These are phyloP conservation scores for Apiotrichum gracile DNA, from an alignment of 1,284 basidiomycete species.

Conservation along the genomic window DNA sequence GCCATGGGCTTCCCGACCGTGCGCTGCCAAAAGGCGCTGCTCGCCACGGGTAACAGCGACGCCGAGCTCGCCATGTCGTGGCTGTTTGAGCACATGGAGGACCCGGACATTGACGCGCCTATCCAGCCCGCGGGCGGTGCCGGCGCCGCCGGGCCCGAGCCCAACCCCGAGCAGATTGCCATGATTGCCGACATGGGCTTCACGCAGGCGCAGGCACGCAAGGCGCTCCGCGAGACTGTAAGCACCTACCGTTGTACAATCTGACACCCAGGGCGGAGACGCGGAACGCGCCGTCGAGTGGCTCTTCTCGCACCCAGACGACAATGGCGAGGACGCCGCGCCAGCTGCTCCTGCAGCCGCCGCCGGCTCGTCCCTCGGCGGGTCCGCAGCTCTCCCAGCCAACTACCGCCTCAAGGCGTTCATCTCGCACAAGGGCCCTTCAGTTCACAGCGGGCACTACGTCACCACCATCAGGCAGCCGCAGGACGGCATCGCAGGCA, in stretches of 20 bases:
- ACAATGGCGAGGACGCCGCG: conserved; percentile 58
- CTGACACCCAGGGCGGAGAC: conserved; percentile 57
- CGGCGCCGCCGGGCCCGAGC: conserved; percentile 49
- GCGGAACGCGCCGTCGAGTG: conserved; percentile 87
- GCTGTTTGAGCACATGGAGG: conserved; percentile 94
- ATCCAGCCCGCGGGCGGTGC: conserved; percentile 51
- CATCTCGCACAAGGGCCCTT: conserved; percentile 94
- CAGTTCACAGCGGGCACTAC: conserved; percentile 91
- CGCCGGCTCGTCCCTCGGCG: conserved; percentile 43
- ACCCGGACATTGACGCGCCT: conserved; percentile 86
- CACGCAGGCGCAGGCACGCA: conserved; percentile 70
- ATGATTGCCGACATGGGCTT: conserved; percentile 93
- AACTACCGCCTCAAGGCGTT: conserved; percentile 80
- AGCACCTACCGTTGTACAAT: conserved; percentile 24
- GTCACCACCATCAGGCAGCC: conserved; percentile 43
- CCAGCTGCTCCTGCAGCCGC: conserved; percentile 14
- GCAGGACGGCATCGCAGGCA: conserved; percentile 26
- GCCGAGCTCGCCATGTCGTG: conserved; percentile 88
- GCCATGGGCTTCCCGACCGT: conserved; percentile 82
- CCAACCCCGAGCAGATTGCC: conserved; percentile 60
- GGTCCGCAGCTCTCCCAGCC: conserved; percentile 63
- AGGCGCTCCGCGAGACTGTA: conserved; percentile 83
- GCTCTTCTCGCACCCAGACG: conserved; percentile 93
- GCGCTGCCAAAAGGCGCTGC: conserved; percentile 78
- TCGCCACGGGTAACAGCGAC: conserved; percentile 77